Evolutionary conservation across 1,139 yeast species (phyloP), one percentile per base, ranked within the genome.

Genomic region (Debaryomyces fabryi): DNA sequence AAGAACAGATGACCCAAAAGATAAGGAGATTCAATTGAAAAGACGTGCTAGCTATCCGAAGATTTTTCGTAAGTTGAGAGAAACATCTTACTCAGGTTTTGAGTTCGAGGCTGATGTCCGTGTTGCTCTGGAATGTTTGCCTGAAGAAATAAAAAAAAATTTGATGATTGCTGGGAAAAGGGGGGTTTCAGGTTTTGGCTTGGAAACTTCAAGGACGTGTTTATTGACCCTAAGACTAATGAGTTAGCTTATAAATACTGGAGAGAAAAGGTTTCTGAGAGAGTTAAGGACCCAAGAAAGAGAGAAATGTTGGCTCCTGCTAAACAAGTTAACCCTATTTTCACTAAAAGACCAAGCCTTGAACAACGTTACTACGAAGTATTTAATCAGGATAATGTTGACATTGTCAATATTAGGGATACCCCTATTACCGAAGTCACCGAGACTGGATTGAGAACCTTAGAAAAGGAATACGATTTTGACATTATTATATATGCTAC

Each of bases 341-440:
- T 64, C 27, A 55, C 62, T 13, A 63, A 64, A 48, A 53, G 68
- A 10, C 67, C 68, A 12, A 57, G 60, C 15, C 59, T 62, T 38
- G 65, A 63, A 46, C 58, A 55, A 27, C 57, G 58, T 15, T 63
- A 62, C 46, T 60, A 49, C 47, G 68, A 63, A 48, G 58, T 58
- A 21, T 63, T 53, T 50, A 60, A 63, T 49, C 60, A 57, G 34
- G 57, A 58, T 6, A 64, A 63, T 45, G 67, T 64, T 7, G 54
- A 59, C 35, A 47, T 64, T 8, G 56, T 63, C 7, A 61, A 63
- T 43, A 45, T 63, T 30, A 57, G 56, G 32, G 50, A 50, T 32
- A 58, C 54, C 37, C 58, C 62, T 18, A 54, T 64, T 36, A 50
- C 49, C 12, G 59, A 59, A 41, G 53, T 63, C 32, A 29, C 33